Percentiles rank a stretch among this genome's conserved stretches.
Conservation (phyloP, 306 rosid genomes). For the Senna siamea region DNA sequence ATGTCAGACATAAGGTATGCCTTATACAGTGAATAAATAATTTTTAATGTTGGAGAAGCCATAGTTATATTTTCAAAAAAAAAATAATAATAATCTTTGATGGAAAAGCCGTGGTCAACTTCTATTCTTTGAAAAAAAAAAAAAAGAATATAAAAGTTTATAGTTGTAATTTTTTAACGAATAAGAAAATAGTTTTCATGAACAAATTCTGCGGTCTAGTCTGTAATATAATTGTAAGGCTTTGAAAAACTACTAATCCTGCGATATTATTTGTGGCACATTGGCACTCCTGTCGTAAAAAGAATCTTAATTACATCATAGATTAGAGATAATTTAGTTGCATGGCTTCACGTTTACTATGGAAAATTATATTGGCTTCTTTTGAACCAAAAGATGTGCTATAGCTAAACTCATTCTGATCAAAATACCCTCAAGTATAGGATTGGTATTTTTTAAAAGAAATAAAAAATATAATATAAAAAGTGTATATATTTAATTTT, state of each 20-base stretch:
- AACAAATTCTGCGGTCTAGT: conserved; percentile 1
- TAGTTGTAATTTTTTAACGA: not conserved
- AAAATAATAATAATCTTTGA: not conserved
- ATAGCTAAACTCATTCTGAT: no score
- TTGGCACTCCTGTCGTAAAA: not conserved
- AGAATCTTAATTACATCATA: no score
- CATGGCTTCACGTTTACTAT: no score
- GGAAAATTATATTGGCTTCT: no score
- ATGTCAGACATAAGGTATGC: conserved; percentile 70
- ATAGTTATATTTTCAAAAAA: not conserved
- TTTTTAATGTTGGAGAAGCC: conserved; percentile 22
- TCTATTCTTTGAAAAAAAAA: conserved; percentile 5
- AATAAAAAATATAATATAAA: no score
- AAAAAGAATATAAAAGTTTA: not conserved
- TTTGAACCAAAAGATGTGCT: no score
- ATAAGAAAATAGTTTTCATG: conserved; percentile 13
- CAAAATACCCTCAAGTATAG: no score
- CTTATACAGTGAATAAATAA: conserved; percentile 32
- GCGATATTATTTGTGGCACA: not conserved
- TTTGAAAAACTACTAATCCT: not conserved
- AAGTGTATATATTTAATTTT: no score
- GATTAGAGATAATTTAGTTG: no score
- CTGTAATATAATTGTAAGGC: not conserved
- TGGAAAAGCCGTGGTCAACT: no score
- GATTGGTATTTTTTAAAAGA: no score